Percentiles rank a stretch among this genome's conserved stretches.
Conservation (phyloP, 2,329 filamentous ascomycete species). For the Triangularia setosa region DNA sequence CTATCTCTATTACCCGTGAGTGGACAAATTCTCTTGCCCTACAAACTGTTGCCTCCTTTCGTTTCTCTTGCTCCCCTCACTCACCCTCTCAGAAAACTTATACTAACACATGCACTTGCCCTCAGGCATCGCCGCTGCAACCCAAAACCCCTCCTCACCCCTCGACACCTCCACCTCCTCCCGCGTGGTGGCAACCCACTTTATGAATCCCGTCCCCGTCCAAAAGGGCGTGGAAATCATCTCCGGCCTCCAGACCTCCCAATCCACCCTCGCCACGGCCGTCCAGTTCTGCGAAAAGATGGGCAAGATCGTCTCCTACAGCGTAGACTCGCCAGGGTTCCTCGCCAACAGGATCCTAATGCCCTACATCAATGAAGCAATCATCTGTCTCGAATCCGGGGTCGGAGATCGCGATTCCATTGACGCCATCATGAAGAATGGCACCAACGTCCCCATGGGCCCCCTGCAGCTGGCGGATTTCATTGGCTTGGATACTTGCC, state of each 20-base stretch:
- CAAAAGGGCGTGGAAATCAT: constrained; percentile 99
- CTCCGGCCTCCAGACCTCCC: constrained; percentile 84
- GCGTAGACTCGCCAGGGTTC: constrained; percentile 88
- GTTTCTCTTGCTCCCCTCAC: no score
- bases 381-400: constrained; percentile 92
- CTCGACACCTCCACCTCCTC: constrained; percentile 77
- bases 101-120: no score
- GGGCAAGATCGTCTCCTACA: constrained; percentile 87
- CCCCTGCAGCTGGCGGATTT: constrained; percentile 92
- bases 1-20: constrained; percentile 83
- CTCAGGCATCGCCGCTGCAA: constrained; percentile 76
- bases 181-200: constrained; percentile 91
- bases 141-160: constrained; percentile 68
- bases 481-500: constrained; percentile 92
- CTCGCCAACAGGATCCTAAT: constrained; percentile 95
- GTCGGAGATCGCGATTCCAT: constrained; percentile 88
- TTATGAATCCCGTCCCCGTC: constrained; percentile 98
- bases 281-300: constrained; percentile 83
- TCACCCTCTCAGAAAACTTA: no score
- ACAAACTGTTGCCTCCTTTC: no score
- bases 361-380: constrained; percentile 98
- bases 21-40: no score
- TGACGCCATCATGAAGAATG: constrained; percentile 98
- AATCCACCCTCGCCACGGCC: constrained; percentile 75
- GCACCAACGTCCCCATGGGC: constrained; percentile 97